Evolutionary conservation across 495 filamentous ascomycete species (phyloP).

Genomic region (Talaromyces adpressus): DNA sequence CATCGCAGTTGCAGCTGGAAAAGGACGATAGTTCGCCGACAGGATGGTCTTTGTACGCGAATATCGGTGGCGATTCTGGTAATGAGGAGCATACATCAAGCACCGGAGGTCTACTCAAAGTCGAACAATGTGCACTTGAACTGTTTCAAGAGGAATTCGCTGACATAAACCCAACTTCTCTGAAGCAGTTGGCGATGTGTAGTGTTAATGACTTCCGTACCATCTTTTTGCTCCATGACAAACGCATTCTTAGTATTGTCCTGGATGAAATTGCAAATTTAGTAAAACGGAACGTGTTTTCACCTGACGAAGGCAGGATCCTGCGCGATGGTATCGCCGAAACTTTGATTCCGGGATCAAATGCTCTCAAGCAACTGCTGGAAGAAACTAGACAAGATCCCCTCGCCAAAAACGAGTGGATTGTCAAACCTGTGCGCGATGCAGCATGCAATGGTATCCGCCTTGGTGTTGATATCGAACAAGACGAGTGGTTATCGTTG

Average conservation of each 20-base stretch:
- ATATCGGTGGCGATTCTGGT: background rate
- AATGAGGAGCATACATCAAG: background rate
- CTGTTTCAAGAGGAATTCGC: constrained; percentile 35
- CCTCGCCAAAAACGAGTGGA: constrained; percentile 18
- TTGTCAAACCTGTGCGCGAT: constrained; percentile 31
- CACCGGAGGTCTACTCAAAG: background rate
- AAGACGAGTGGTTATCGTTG: constrained; percentile 18
- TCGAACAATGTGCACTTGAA: constrained; percentile 18
- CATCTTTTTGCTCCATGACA: constrained; percentile 37
- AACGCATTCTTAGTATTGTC: constrained; percentile 38
- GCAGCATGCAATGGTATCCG: constrained; percentile 37
- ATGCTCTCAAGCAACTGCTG: constrained; percentile 7
- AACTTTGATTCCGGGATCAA: constrained; percentile 18
- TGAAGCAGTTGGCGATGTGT: constrained; percentile 20
- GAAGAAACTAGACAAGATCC: background rate
- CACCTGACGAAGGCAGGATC: constrained; percentile 16
- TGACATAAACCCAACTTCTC: constrained; percentile 19
- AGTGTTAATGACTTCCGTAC: constrained; percentile 39
- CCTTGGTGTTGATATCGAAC: constrained; percentile 28
- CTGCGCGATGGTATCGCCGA: constrained; percentile 18
- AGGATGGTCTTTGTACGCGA: constrained; percentile 1
- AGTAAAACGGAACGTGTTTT: constrained; percentile 18
- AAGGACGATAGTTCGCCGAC: background rate
- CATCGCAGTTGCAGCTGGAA: constrained; percentile 3
- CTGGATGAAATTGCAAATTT: constrained; percentile 26